phyloP scores from a whole-genome alignment of 2,329 filamentous ascomycete species.

The Penicillium thymicola region DNA sequence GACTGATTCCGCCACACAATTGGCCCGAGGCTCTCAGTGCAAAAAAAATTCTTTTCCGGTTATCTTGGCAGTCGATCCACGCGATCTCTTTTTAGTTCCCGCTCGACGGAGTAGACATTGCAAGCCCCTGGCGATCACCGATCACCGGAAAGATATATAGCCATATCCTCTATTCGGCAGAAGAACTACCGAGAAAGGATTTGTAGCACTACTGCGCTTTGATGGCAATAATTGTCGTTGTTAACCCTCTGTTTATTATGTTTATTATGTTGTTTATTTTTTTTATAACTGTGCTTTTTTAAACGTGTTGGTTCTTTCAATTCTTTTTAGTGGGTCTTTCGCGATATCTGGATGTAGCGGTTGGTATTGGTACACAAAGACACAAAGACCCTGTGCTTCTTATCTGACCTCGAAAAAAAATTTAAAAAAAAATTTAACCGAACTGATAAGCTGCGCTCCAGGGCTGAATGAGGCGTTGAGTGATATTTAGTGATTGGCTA shows the following conservation, averaged over 20 bases:
- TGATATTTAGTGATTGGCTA: not conserved
- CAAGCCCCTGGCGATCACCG: slow-evolving; percentile 12
- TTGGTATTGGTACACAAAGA: not conserved
- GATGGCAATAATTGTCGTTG: not conserved
- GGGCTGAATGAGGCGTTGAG: not conserved
- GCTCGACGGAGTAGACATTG: not conserved
- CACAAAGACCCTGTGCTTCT: not conserved
- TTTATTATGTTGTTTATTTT: not conserved
- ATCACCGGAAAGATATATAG: not conserved
- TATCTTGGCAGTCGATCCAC: not conserved
- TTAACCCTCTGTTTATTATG: not conserved
- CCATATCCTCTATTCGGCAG: not conserved
- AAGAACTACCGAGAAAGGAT: not conserved
- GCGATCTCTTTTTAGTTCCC: slow-evolving; percentile 7
- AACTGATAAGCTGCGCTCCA: not conserved
- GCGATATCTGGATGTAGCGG: not conserved
- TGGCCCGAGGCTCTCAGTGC: not conserved
- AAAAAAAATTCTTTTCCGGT: slow-evolving; percentile 1
- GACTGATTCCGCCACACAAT: not conserved
- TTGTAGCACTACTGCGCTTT: not conserved
- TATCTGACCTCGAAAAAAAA: not conserved
- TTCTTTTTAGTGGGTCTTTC: not conserved
- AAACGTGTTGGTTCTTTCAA: not conserved
- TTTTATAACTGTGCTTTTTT: not conserved
- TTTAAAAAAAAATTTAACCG: not conserved